Evolutionary conservation across 2,329 filamentous ascomycete genomes (phyloP).

Genomic region (Graphiopsis chlorocephala): DNA sequence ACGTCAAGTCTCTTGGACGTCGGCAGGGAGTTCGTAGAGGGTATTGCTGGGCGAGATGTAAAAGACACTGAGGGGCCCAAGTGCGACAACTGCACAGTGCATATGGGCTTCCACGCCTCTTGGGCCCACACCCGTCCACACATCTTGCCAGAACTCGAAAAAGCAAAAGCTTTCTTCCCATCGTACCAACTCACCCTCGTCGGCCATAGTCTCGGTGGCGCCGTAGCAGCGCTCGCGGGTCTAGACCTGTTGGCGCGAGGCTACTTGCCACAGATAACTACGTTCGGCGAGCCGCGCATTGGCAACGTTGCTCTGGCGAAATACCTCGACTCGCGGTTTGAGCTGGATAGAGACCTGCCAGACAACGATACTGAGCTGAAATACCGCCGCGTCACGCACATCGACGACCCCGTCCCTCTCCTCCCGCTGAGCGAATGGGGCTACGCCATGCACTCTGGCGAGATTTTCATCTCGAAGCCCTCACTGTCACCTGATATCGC

Average conservation of each 20-base stretch:
- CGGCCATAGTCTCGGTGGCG: slow-evolving; percentile 89
- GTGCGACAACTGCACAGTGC: slow-evolving; percentile 87
- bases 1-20: slow-evolving; percentile 14
- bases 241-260: slow-evolving; percentile 77
- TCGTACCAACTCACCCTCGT: slow-evolving; percentile 73
- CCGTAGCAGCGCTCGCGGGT: slow-evolving; percentile 81
- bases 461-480: slow-evolving; percentile 77
- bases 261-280: slow-evolving; percentile 76
- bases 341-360: slow-evolving; percentile 27
- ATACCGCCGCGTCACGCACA: slow-evolving; percentile 81
- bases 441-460: slow-evolving; percentile 78
- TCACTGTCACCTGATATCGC: slow-evolving; percentile 64
- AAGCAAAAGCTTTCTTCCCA: slow-evolving; percentile 60
- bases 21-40: slow-evolving; percentile 18
- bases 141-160: slow-evolving; percentile 66
- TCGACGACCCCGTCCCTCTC: slow-evolving; percentile 82
- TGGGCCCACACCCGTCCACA: slow-evolving; percentile 72
- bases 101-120: slow-evolving; percentile 81
- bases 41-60: slow-evolving; percentile 31
- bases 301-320: slow-evolving; percentile 54
- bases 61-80: slow-evolving; percentile 41
- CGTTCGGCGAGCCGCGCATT: slow-evolving; percentile 80
- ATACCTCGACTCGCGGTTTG: slow-evolving; percentile 56
- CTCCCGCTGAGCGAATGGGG: slow-evolving; percentile 87
- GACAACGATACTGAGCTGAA: slow-evolving; percentile 25